Conservation (phyloP, 257 asterid species). For the Euphrasia confusa region DNA sequence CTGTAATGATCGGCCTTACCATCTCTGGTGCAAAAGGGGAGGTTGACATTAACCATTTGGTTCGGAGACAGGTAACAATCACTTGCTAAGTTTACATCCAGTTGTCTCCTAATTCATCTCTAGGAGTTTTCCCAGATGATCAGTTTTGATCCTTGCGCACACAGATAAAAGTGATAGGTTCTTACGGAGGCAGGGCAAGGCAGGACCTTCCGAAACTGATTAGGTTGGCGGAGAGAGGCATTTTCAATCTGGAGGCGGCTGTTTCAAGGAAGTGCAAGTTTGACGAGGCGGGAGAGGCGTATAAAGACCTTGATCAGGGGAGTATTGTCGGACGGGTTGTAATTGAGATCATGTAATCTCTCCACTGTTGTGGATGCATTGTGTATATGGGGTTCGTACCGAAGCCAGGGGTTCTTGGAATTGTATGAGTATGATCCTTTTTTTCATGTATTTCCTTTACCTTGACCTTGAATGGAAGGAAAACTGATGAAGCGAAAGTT, state of each 20-base stretch:
- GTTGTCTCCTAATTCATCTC: not conserved
- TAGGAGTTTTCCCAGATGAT: not conserved
- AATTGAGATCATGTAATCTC: constrained; percentile 68
- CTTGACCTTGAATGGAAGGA: not conserved
- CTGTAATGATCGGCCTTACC: constrained; percentile 97
- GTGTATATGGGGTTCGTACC: too few relatives aligned
- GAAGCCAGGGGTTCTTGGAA: not conserved
- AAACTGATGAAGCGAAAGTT: not conserved
- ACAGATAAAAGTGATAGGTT: constrained; percentile 91
- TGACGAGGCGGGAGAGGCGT: constrained; percentile 66
- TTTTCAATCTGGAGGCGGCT: constrained; percentile 71
- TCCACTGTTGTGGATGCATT: not conserved
- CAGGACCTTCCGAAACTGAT: constrained; percentile 92
- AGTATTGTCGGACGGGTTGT: constrained; percentile 79
- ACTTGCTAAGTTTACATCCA: not conserved
- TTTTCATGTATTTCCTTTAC: not conserved
- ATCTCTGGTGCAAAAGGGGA: constrained; percentile 87
- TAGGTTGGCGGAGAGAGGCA: constrained; percentile 81
- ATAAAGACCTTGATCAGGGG: constrained; percentile 72
- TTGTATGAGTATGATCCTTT: not conserved
- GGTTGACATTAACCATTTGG: constrained; percentile 90
- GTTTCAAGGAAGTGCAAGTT: constrained; percentile 81
- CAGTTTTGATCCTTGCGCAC: not conserved
- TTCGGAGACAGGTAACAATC: constrained; percentile 77
- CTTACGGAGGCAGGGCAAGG: constrained; percentile 92